These are phyloP conservation scores for Pleurozium schreberi DNA, from an alignment of 225 moss, liverwort and hornwort genomes.

Conservation along the genomic window DNA sequence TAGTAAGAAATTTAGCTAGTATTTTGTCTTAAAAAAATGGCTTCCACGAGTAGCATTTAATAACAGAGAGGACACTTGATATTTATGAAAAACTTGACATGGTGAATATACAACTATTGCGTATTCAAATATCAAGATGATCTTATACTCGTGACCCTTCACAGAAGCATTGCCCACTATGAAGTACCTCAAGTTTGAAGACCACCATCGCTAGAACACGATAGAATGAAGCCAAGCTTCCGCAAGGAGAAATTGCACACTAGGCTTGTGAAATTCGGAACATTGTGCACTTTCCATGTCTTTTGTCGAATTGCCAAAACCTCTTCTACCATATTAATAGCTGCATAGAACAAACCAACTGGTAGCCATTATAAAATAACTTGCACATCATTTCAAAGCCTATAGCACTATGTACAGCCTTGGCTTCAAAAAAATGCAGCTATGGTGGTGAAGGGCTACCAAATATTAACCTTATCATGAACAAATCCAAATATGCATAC, in stretches of 20 bases:
- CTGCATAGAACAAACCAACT: slow-evolving; percentile 23
- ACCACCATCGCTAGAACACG: slow-evolving; percentile 66
- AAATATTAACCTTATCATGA: neutral
- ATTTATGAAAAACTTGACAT: neutral
- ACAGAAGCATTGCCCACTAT: neutral
- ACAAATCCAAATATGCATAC: neutral
- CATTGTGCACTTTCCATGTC: slow-evolving; percentile 41
- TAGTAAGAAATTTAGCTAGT: neutral
- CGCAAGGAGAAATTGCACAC: slow-evolving; percentile 50
- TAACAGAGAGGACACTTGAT: neutral
- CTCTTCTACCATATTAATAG: slow-evolving; percentile 61
- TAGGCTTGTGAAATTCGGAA: slow-evolving; percentile 46
- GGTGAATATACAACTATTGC: neutral
- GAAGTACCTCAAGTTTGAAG: slow-evolving; percentile 64
- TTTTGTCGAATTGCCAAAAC: slow-evolving; percentile 50
- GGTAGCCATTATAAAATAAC: neutral
- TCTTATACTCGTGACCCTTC: neutral
- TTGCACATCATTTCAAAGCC: neutral
- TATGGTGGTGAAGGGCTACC: neutral
- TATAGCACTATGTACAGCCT: neutral
- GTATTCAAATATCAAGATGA: neutral
- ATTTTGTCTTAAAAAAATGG: neutral
- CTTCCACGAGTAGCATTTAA: neutral
- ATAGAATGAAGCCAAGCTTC: slow-evolving; percentile 70
- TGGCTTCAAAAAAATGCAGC: neutral